These are phyloP conservation scores for Musa balbisiana DNA, from an alignment of 202 grass and related monocot genomes.

Conservation along the genomic window DNA sequence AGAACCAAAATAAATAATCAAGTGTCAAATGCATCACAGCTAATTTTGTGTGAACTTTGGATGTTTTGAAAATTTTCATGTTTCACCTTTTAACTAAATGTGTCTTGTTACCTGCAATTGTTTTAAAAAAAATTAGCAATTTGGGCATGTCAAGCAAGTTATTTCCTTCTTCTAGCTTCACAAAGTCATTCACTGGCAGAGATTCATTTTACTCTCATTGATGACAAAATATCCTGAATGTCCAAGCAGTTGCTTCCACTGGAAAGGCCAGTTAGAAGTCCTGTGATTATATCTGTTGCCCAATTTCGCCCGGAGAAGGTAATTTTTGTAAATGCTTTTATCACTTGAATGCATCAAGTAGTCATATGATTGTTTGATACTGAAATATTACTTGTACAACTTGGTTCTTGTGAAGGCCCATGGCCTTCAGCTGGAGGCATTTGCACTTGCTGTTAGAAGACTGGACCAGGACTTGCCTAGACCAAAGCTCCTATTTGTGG, in stretches of 20 bases:
- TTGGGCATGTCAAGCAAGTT: background rate
- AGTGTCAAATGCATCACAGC: background rate
- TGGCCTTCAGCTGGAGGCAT: slow-evolving; percentile 85
- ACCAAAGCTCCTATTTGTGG: slow-evolving; percentile 76
- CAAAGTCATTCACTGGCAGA: background rate
- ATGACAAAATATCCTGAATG: slow-evolving; percentile 31
- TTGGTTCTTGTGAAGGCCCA: slow-evolving; percentile 43
- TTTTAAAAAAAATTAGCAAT: background rate
- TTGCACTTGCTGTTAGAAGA: slow-evolving; percentile 60
- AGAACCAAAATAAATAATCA: too few relatives aligned
- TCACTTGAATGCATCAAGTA: background rate
- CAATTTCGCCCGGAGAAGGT: slow-evolving; percentile 99
- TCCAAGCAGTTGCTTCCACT: slow-evolving; percentile 62
- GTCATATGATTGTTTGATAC: background rate
- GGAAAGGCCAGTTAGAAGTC: slow-evolving; percentile 52
- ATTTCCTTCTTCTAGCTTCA: slow-evolving; percentile 18
- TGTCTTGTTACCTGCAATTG: background rate
- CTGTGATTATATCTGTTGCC: slow-evolving; percentile 83
- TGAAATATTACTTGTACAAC: background rate
- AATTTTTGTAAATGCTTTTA: background rate
- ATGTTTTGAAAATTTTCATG: background rate
- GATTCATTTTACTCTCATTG: slow-evolving; percentile 11
- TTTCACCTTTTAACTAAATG: background rate
- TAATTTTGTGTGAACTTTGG: background rate
- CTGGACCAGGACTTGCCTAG: slow-evolving; percentile 38